phyloP scores from a whole-genome alignment of 2,329 filamentous ascomycete species.

The Fusarium udum region DNA sequence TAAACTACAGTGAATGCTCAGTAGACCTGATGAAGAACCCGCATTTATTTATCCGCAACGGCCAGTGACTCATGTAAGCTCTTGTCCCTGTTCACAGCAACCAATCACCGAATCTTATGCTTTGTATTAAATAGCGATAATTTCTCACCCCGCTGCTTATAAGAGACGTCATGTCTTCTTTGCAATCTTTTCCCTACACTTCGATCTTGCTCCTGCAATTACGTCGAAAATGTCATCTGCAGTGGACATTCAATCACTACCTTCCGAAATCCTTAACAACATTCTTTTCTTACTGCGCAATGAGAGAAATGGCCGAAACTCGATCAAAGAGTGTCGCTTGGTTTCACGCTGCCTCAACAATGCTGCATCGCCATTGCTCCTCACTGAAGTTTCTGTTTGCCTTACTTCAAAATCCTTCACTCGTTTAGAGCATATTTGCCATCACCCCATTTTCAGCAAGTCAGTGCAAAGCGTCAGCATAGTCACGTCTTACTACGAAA shows the following conservation, averaged over 20 bases:
- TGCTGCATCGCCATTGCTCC: not conserved
- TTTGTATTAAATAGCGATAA: not conserved
- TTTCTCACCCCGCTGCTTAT: not conserved
- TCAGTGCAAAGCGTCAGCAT: not conserved
- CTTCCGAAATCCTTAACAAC: not conserved
- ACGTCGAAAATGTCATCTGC: not conserved
- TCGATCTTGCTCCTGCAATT: too few species aligned
- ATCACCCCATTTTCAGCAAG: not conserved
- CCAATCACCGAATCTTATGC: not conserved
- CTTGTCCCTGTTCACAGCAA: not conserved
- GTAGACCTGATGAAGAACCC: too few species aligned
- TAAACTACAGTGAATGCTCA: fast-evolving
- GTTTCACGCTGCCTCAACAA: not conserved
- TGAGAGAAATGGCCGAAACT: not conserved
- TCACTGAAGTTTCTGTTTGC: not conserved
- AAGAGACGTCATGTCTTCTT: not conserved
- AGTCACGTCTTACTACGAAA: not conserved
- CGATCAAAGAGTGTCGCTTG: not conserved
- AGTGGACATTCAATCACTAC: not conserved
- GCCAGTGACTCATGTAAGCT: not conserved
- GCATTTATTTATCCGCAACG: not conserved
- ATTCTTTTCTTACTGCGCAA: not conserved
- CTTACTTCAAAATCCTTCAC: not conserved
- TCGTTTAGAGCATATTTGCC: not conserved
- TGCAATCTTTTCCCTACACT: not conserved